These are phyloP conservation scores for Alternaria longipes DNA, from an alignment of 2,329 filamentous ascomycete genomes.

Conservation along the genomic window DNA sequence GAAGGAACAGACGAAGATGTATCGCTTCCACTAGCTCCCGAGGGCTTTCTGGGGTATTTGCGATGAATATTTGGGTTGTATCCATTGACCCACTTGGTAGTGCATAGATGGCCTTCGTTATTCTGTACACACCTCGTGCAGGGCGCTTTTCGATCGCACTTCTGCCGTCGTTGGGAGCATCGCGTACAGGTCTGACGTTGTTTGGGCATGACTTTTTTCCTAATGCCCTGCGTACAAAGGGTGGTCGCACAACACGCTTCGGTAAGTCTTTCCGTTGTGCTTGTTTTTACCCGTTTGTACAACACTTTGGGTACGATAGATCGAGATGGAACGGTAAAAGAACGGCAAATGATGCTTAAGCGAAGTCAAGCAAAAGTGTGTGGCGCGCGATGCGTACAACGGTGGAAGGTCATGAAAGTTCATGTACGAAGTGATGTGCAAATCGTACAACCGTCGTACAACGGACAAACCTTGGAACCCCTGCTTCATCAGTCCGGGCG, in stretches of 20 bases:
- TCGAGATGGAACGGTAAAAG: background rate
- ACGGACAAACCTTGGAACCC: background rate
- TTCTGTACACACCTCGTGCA: conserved; percentile 43
- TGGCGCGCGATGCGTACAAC: conserved; percentile 3
- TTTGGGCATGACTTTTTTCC: conserved; percentile 40
- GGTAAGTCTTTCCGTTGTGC: background rate
- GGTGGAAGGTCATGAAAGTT: conserved; percentile 1
- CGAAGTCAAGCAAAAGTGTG: background rate
- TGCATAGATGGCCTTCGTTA: conserved; percentile 45
- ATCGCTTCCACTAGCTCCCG: conserved; percentile 16
- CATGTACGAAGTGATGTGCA: background rate
- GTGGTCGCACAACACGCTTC: background rate
- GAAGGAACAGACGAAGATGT: conserved; percentile 14
- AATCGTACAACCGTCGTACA: conserved; percentile 10
- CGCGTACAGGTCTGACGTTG: conserved; percentile 45
- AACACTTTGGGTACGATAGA: background rate
- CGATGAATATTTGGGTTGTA: conserved; percentile 46
- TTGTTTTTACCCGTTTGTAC: background rate
- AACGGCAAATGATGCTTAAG: background rate
- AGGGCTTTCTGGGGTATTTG: conserved; percentile 33
- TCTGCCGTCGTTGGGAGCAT: conserved; percentile 39
- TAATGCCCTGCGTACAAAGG: background rate
- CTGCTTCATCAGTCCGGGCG: background rate
- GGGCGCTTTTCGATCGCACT: conserved; percentile 44
- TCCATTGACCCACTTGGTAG: conserved; percentile 43